Evolutionary conservation across 2,329 filamentous ascomycete genomes (phyloP).

Genomic region (Fusarium phyllophilum): DNA sequence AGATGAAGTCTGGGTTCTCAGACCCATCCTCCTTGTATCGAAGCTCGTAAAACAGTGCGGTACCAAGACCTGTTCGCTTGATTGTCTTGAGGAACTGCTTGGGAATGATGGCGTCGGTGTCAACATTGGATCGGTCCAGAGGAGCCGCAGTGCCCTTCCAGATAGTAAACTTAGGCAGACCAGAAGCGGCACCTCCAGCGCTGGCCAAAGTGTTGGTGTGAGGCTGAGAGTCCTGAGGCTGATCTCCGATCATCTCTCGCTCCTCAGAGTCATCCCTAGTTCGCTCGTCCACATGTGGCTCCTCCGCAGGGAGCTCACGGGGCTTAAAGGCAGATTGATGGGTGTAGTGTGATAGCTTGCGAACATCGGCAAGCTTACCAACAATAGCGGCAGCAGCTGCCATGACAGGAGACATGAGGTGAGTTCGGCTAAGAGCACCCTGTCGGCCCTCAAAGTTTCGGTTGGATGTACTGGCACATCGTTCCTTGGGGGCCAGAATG

Average conservation of each 20-base stretch:
- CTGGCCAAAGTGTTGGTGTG: conserved; percentile 70
- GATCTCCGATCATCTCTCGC: conserved; percentile 64
- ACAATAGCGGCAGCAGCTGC: conserved; percentile 90
- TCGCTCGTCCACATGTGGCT: conserved; percentile 64
- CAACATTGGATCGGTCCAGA: conserved; percentile 88
- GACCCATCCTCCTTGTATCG: conserved; percentile 79
- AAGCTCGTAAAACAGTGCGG: conserved; percentile 86
- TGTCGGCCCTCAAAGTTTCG: conserved; percentile 98
- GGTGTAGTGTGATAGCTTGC: conserved; percentile 75
- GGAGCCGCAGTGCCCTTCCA: conserved; percentile 90
- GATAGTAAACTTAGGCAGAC: conserved; percentile 84
- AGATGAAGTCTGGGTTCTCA: conserved; percentile 83
- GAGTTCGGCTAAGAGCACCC: conserved; percentile 89
- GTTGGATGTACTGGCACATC: conserved; percentile 95
- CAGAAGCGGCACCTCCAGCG: conserved; percentile 59
- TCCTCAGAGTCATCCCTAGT: conserved; percentile 62
- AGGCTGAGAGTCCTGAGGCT: conserved; percentile 71
- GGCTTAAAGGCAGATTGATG: conserved; percentile 70
- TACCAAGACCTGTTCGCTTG: conserved; percentile 93
- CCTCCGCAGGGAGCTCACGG: conserved; percentile 53
- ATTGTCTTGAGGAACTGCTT: conserved; percentile 99
- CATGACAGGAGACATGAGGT: conserved; percentile 97
- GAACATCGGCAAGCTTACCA: conserved; percentile 91
- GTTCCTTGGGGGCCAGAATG: conserved; percentile 89
- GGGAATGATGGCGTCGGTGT: conserved; percentile 99